phyloP scores from a whole-genome alignment of 768 basidiomycete species.

The Ramaria sp. region DNA sequence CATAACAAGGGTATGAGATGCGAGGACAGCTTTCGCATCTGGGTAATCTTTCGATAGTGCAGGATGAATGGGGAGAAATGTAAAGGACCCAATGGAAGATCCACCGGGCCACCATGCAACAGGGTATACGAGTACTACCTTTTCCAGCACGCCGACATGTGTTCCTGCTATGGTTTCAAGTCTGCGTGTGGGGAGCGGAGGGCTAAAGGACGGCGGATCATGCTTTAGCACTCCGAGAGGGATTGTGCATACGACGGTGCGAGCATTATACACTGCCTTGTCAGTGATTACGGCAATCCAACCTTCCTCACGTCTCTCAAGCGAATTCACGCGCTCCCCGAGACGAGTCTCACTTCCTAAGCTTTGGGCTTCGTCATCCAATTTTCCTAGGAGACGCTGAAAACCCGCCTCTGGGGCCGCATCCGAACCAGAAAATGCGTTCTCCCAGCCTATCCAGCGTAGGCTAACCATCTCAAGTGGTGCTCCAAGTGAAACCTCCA shows the following conservation, averaged over 20 bases:
- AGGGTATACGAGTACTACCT: conserved; percentile 17
- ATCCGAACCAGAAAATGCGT: not conserved
- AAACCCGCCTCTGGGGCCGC: not conserved
- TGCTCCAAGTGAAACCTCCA: not conserved
- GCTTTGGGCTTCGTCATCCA: not conserved
- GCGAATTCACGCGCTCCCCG: not conserved
- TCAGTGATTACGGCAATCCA: not conserved
- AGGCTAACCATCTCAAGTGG: not conserved
- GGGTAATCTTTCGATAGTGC: not conserved
- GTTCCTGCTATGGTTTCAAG: conserved; percentile 11
- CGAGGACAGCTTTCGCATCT: conserved; percentile 7
- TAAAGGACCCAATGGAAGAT: not conserved
- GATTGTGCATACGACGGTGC: conserved; percentile 6
- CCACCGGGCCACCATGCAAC: conserved; percentile 17
- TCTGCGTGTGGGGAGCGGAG: conserved; percentile 13
- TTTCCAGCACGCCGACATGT: conserved; percentile 17
- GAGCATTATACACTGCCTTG: not conserved
- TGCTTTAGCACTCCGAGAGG: conserved; percentile 18
- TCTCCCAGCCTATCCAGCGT: not conserved
- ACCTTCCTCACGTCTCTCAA: not conserved
- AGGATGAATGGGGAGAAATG: not conserved
- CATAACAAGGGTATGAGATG: conserved; percentile 8
- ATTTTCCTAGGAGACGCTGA: not conserved
- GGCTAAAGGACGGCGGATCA: conserved; percentile 16
- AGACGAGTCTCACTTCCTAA: not conserved